These are phyloP conservation scores for Dichotomocladium elegans DNA, from an alignment of 371 early-diverging fungal genomes.

Conservation along the genomic window DNA sequence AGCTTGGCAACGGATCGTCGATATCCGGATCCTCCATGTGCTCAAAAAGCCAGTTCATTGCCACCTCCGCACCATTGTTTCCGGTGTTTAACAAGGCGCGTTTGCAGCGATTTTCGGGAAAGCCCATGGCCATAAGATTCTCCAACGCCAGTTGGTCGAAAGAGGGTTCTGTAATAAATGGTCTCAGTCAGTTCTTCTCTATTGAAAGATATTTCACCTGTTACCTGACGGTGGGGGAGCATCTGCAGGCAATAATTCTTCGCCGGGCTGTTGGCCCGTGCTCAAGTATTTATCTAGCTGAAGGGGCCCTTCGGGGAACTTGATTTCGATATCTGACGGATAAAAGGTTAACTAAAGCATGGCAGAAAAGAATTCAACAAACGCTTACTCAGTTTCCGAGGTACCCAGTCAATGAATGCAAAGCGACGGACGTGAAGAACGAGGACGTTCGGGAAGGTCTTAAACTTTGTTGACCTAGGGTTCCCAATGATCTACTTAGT, in stretches of 20 bases:
- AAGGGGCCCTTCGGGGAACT: slow-evolving; percentile 47
- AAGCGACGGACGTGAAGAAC: slow-evolving; percentile 82
- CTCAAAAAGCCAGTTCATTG: slow-evolving; percentile 93
- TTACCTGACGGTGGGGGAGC: too few relatives aligned
- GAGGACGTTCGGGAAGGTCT: slow-evolving; percentile 82
- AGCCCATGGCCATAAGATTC: slow-evolving; percentile 87
- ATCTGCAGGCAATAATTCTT: slow-evolving; percentile 73
- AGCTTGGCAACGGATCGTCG: slow-evolving; percentile 37
- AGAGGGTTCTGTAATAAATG: slow-evolving; percentile 34
- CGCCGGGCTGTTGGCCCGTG: slow-evolving; percentile 65
- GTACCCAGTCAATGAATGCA: slow-evolving; percentile 87
- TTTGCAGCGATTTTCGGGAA: slow-evolving; percentile 78
- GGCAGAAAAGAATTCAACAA: too few relatives aligned
- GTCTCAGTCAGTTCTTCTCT: too few relatives aligned
- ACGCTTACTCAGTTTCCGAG: slow-evolving; percentile 68
- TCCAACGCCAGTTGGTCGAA: slow-evolving; percentile 67
- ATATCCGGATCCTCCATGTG: slow-evolving; percentile 91
- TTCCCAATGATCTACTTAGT: not conserved
- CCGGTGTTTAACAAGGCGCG: slow-evolving; percentile 81
- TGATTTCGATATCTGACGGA: slow-evolving; percentile 50
- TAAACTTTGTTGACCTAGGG: slow-evolving; percentile 74
- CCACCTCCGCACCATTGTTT: slow-evolving; percentile 78
- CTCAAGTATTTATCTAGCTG: slow-evolving; percentile 63
- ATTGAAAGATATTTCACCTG: too few relatives aligned
- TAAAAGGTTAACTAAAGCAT: not conserved